Conservation (phyloP, 176 grass and related monocot genomes). For the Oryza brachyantha region DNA sequence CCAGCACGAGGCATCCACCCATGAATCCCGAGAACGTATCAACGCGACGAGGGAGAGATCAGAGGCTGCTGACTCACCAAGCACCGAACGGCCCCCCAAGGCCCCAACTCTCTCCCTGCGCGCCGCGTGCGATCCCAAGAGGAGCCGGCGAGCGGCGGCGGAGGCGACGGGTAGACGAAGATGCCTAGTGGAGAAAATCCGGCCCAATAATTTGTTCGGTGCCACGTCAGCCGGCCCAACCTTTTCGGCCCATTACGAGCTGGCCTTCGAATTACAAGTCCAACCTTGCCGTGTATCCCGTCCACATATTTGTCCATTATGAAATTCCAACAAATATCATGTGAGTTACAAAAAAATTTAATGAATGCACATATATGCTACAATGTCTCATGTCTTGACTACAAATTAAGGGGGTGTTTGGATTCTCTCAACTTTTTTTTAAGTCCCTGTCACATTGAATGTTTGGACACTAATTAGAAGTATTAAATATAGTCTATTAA, state of each 20-base stretch:
- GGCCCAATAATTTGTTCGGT: not conserved
- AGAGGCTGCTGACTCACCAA: not conserved
- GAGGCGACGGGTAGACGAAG: not conserved
- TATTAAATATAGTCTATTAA: too few relatives aligned
- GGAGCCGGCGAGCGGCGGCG: conserved; percentile 13
- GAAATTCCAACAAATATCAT: too few relatives aligned
- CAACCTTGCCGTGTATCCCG: not conserved
- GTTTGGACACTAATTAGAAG: too few relatives aligned
- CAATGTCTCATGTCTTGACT: too few relatives aligned
- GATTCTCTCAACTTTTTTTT: too few relatives aligned
- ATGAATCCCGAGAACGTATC: not conserved
- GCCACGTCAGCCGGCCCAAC: accelerated
- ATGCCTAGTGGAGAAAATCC: not conserved
- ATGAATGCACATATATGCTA: too few relatives aligned
- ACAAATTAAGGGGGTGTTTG: too few relatives aligned
- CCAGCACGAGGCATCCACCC: not conserved
- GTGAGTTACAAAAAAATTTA: too few relatives aligned
- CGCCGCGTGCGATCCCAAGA: conserved; percentile 16
- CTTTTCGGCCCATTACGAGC: not conserved
- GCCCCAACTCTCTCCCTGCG: not conserved
- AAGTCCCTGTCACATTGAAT: too few relatives aligned
- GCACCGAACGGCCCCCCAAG: too few relatives aligned
- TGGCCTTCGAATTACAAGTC: not conserved
- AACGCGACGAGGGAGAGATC: not conserved
- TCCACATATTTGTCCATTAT: too few relatives aligned